Percentiles rank a stretch among this genome's conserved stretches.
These are phyloP conservation scores for Paramecium tetraurelia DNA, from an alignment of 73 alveolate species.

Conservation along the genomic window DNA sequence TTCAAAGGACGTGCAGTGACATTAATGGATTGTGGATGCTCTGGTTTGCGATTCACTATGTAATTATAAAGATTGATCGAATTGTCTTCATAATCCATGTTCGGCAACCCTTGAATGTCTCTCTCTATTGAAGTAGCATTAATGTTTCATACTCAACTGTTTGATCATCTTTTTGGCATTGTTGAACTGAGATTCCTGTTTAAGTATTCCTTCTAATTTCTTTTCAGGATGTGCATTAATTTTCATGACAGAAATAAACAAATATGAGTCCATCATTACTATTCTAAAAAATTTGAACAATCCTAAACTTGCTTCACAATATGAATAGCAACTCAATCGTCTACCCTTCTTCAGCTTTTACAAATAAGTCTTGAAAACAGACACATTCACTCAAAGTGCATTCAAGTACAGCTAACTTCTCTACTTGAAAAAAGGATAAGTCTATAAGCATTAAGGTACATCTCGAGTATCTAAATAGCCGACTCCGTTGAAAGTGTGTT, in stretches of 20 bases:
- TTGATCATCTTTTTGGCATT: not conserved
- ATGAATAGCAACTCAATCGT: not conserved
- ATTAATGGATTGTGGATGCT: not conserved
- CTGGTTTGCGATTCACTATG: not conserved
- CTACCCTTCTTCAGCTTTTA: not conserved
- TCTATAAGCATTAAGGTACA: not conserved
- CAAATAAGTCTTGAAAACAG: not conserved
- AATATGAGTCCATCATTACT: not conserved
- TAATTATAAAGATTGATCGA: not conserved
- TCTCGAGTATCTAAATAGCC: not conserved
- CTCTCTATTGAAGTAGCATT: not conserved
- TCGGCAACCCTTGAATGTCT: not conserved
- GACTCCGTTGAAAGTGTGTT: not conserved
- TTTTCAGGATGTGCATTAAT: conserved; percentile 11
- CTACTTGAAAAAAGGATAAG: conserved; percentile 5
- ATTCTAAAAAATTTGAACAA: not conserved
- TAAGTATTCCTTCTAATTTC: not conserved
- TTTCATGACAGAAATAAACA: conserved; percentile 9
- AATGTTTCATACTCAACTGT: not conserved
- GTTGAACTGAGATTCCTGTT: not conserved
- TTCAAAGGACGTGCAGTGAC: not conserved
- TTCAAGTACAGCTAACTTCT: not conserved
- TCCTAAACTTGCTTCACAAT: not conserved
- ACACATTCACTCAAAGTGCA: not conserved
- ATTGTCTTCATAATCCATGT: not conserved